Evolutionary conservation across 805 yeast genomes (phyloP), one percentile per base, ranked within the genome.

Genomic region (Komagataella mondaviorum): DNA sequence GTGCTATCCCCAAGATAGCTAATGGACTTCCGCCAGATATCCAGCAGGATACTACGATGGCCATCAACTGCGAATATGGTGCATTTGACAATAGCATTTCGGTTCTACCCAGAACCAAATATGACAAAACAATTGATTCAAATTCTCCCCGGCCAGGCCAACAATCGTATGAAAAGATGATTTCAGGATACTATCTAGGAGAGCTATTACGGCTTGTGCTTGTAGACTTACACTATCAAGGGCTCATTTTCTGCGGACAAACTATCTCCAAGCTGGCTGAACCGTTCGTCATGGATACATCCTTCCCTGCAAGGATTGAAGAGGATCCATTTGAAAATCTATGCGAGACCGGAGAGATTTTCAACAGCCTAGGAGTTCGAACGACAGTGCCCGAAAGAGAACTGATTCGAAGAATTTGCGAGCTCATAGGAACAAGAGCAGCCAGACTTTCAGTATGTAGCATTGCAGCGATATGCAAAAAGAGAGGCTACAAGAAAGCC

Each of bases 61-160:
- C 96, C 51, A 91, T 91, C 67, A 91, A 91, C 76, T 89, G 97
- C 75, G 99, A 91, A 73, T 91, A 91, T 72, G 98, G 99, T 63
- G 91, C 97, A 6, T 91, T 91, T 65, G 98, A 91, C 68, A 90
- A 88, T 65, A 96, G 88, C 69, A 95, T 85, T 62, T 53, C 59
- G 7, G 78, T 83, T 43, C 76, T 91, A 60, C 98, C 98, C 64
- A 81, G 96, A 71, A 90, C 95, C 58, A 83, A 83, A 66, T 91
- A 81, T 67, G 99, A 91, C 68, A 64, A 82, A 51, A 75, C 72
- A 57, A 83, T 91, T 57, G 98, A 91, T 68, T 72, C 69, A 24
- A 84, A 85, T 63, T 85, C 95, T 45, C 98, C 98, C 61, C 84
- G 96, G 71, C 97, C 97, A 49, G 89, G 91, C 56, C 96, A 91